Evolutionary conservation across 495 filamentous ascomycete species (phyloP), one percentile per base, ranked within the genome.

Genomic region (Lasiosphaeria ovina): DNA sequence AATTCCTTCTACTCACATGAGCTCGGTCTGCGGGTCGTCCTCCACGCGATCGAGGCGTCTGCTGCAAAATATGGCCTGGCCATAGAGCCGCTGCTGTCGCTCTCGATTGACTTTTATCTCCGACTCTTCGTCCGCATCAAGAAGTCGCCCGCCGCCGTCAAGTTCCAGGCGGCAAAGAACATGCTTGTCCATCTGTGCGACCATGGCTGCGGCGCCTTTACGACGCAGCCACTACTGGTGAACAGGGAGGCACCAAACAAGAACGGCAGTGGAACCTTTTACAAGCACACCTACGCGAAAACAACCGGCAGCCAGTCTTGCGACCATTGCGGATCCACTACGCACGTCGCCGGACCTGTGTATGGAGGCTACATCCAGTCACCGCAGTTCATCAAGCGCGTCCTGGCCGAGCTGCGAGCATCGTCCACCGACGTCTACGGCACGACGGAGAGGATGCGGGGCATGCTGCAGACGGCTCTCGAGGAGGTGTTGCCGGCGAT

Each of bases 21-120:
- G 77, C 93, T 83, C 35, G 95, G 95, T 1, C 73, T 99, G 14
- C 86, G 94, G 7, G 78, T 98, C 4, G 89, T 98, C 50, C 72
- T 98, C 16, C 84, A 97, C 66, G 77, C 85, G 12, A 81, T 97
- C 45, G 89, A 93, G 16, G 82, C 85, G 5, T 77, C 89, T 8
- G 94, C 92, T 17, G 89, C 87, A 6, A 87, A 86, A 60, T 96
- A 98, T 62, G 94, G 94, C n/a, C 73, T 94, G 7, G 83, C 90
- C 3, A 91, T 97, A 58, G 94, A 99, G 70, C 94, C 94, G 0
- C 78, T 97, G 0, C 80, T 99, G 12, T 96, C 91, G 14, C 81
- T 99, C 6, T 95, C 89, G 10, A 94, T 98, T 57, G 94, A 99
- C 72, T 99, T 91, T 70, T 99, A 99, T 69, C 82, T 84, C n/a